Base-by-base conservation (phyloP, 2,329 filamentous ascomycete species). In the Penicillium sp. region DNA sequence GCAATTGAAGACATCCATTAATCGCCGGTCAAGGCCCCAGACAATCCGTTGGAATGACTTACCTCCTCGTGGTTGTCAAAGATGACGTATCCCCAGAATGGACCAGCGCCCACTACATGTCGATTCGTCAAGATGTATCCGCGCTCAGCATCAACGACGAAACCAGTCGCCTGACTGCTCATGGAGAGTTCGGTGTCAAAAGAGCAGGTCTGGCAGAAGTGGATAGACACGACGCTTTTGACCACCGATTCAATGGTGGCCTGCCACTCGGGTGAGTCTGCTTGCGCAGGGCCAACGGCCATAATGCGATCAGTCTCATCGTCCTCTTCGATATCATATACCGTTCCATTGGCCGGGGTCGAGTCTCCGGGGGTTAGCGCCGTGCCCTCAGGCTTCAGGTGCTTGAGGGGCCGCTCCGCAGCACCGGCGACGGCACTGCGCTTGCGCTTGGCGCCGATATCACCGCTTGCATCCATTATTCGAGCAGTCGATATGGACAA, bases 41-140 rank as follows among this genome's bases (percentile, higher is more conserved):
- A 9, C 4, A 18, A 21, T 12, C 18, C 4, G 7, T 33, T 45
- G 13, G 3, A 31, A 33, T 41, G 47, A 61, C 74, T 54, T 68
- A 81, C 81, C 72, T 88, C 85, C 70, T 99, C 94, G 73, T 99
- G 94, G 70, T 99, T 99, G 73, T 99, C 95, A 71, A 99, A 99
- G 62, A 99, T 92, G 70, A 89, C 92, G 76, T 95, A 96, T 44
- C 94, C 94, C 88, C 93, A 97, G 74, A 99, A 99, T 1, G 94
- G 94, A 0, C 94, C 94, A 0, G 94, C 83, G 59, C 94, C 91
- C 39, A 97, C 94, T 29, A 99, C 94, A 76, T 99, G 94, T 53
- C 89, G 84, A 71, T 94, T 94, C 10, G 89, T 94, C 71, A 94
- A 74, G 64, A 94, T 93, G 70, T 92, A 91, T 71, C 94, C 94